Conservation (phyloP, 768 basidiomycete species). For the Piloderma croceum region DNA sequence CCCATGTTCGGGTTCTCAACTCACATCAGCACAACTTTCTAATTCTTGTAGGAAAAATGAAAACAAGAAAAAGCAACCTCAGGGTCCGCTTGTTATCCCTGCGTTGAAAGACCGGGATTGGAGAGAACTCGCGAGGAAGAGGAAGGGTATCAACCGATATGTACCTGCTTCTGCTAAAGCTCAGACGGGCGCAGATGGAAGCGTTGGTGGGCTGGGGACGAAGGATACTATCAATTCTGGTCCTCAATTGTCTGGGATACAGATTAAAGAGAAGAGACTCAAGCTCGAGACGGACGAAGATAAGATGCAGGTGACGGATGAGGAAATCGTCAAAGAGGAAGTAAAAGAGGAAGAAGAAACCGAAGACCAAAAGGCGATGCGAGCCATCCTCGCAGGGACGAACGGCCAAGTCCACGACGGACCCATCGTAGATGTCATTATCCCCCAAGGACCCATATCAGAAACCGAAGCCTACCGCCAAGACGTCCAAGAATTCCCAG, state of each 20-base stretch:
- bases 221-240: slow-evolving; percentile 74
- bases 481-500: slow-evolving; percentile 78
- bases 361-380: slow-evolving; percentile 77
- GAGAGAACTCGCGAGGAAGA: slow-evolving; percentile 70
- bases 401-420: slow-evolving; percentile 34
- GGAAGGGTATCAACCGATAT: slow-evolving; percentile 50
- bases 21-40: slow-evolving; percentile 52
- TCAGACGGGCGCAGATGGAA: slow-evolving; percentile 59
- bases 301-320: slow-evolving; percentile 6
- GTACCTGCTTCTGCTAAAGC: slow-evolving; percentile 59
- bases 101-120: slow-evolving; percentile 86
- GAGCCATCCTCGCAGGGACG: slow-evolving; percentile 65
- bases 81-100: slow-evolving; percentile 78
- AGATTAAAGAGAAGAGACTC: slow-evolving; percentile 36
- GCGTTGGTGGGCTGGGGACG: slow-evolving; percentile 73
- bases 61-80: slow-evolving; percentile 39
- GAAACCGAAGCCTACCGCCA: slow-evolving; percentile 83
- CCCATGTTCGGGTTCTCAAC: slow-evolving; percentile 51
- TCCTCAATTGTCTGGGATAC: slow-evolving; percentile 64
- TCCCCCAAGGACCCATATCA: slow-evolving; percentile 46
- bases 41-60: slow-evolving; percentile 32
- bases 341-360: slow-evolving; percentile 44
- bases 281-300: slow-evolving; percentile 30
- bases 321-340: slow-evolving; percentile 21
- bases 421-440: slow-evolving; percentile 56